These are phyloP conservation scores for Diutina rugosa DNA, from an alignment of 1,139 yeast genomes.

Conservation along the genomic window DNA sequence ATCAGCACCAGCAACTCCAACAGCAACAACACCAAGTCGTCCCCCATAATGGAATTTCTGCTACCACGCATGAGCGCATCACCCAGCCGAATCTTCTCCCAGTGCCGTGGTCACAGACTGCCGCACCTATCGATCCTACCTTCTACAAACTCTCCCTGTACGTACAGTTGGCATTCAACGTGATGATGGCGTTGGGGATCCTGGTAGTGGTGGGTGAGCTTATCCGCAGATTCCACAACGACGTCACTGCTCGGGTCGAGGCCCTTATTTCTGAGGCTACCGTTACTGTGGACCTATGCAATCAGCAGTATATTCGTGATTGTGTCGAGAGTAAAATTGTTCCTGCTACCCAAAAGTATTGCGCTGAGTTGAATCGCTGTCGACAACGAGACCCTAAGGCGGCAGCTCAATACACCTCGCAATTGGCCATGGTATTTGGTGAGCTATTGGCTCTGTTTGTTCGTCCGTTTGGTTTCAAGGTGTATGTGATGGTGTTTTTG, in stretches of 20 bases:
- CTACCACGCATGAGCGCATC: neutral
- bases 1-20: neutral
- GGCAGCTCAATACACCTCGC: constrained; percentile 4
- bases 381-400: neutral
- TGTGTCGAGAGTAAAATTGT: constrained; percentile 34
- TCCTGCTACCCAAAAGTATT: constrained; percentile 39
- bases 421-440: constrained; percentile 55
- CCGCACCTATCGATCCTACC: constrained; percentile 23
- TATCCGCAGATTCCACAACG: constrained; percentile 34
- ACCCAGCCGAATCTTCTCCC: constrained; percentile 12
- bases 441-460: constrained; percentile 47
- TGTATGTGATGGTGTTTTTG: constrained; percentile 22
- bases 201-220: constrained; percentile 29
- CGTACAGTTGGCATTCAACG: constrained; percentile 38
- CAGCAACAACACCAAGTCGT: neutral
- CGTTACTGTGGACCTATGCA: constrained; percentile 35
- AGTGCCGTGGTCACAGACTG: constrained; percentile 32
- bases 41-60: neutral
- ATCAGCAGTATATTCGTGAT: constrained; percentile 39
- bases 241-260: constrained; percentile 35
- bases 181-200: constrained; percentile 27
- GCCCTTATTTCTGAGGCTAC: constrained; percentile 23
- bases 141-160: constrained; percentile 49
- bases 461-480: constrained; percentile 51
- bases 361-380: constrained; percentile 10